A percentile compares a stretch with the other conserved stretches of the same genome.
Evolutionary conservation across 2,329 filamentous ascomycete genomes (phyloP).

Genomic region (Fusarium sp.): DNA sequence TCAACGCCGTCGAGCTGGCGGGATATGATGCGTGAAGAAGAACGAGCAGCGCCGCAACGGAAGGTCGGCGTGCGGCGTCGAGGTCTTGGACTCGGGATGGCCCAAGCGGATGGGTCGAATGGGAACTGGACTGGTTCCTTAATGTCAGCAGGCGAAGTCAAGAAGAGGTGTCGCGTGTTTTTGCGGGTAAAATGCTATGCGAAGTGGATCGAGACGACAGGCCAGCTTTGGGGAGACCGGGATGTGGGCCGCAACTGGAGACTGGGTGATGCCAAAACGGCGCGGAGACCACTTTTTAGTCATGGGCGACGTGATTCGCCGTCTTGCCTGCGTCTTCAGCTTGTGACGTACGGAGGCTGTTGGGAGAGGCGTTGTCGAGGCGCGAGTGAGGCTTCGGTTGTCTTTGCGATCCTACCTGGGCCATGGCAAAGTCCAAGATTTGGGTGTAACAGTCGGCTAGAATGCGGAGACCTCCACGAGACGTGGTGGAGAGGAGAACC

Average conservation of each 20-base stretch:
- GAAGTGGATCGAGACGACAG: constrained; percentile 40
- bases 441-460: constrained; percentile 29
- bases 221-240: constrained; percentile 40
- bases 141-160: constrained; percentile 37
- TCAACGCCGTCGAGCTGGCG: constrained; percentile 15
- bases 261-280: constrained; percentile 31
- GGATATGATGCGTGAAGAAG: not conserved
- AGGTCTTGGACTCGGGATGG: constrained; percentile 7
- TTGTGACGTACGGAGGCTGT: constrained; percentile 16
- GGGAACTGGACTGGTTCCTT: constrained; percentile 31
- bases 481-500: constrained; percentile 18
- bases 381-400: constrained; percentile 16
- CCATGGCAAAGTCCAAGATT: not conserved
- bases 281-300: constrained; percentile 30
- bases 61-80: constrained; percentile 15
- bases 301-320: constrained; percentile 28
- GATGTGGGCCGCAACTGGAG: constrained; percentile 42
- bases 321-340: constrained; percentile 13
- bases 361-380: constrained; percentile 21
- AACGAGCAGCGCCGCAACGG: constrained; percentile 9
- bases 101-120: constrained; percentile 30
- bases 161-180: constrained; percentile 41
- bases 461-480: constrained; percentile 26
- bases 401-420: constrained; percentile 4
- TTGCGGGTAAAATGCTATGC: constrained; percentile 42